Conservation (phyloP, 768 basidiomycete species). For the Gymnopilus dilepis region DNA sequence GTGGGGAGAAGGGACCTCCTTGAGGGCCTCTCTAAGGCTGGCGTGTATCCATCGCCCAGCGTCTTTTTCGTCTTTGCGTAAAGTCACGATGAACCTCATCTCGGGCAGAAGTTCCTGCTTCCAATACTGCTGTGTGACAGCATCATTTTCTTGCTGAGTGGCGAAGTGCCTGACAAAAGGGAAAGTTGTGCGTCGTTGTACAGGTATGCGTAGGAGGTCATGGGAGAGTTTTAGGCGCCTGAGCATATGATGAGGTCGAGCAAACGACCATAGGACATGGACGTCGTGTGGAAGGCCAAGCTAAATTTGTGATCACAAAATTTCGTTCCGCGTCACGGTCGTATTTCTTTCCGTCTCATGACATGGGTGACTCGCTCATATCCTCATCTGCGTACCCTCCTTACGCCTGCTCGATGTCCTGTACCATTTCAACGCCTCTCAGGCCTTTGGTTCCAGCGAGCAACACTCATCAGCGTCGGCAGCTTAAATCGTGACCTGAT, state of each 20-base stretch:
- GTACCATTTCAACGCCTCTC: not conserved
- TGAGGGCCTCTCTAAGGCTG: not conserved
- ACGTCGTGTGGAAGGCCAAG: not conserved
- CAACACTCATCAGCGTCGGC: not conserved
- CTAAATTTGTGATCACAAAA: not conserved
- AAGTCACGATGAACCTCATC: not conserved
- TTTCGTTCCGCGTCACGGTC: no score
- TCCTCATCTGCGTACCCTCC: not conserved
- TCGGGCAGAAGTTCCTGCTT: not conserved
- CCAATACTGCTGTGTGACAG: not conserved
- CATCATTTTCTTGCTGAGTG: not conserved
- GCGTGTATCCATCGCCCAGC: not conserved
- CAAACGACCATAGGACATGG: conserved; percentile 10
- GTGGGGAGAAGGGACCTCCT: conserved; percentile 10
- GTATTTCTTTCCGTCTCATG: not conserved
- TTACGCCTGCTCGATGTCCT: not conserved
- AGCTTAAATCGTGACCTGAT: not conserved
- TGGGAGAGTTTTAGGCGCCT: not conserved
- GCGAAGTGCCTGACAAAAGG: not conserved
- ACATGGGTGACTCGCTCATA: not conserved
- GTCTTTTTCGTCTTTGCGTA: not conserved
- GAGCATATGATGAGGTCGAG: not conserved
- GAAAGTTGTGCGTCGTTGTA: not conserved
- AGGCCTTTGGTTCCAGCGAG: not conserved
- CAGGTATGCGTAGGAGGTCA: not conserved